Percentiles rank a stretch among this genome's conserved stretches.
phyloP scores from a whole-genome alignment of 2,329 filamentous ascomycete species.

The Aspergillus sp. region DNA sequence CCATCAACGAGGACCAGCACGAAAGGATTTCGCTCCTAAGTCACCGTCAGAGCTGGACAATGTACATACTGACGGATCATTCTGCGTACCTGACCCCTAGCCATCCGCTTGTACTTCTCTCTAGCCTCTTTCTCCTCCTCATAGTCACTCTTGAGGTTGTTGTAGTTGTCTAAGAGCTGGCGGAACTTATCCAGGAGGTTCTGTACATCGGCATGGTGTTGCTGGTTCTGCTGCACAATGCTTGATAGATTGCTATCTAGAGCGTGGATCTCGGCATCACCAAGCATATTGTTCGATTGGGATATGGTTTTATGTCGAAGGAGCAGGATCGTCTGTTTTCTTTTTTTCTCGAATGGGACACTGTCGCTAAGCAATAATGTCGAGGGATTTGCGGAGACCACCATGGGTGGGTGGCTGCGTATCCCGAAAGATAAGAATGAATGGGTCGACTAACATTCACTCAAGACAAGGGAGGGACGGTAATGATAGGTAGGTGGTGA shows the following conservation, averaged over 20 bases:
- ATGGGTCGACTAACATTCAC: not conserved
- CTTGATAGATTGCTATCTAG: constrained; percentile 17
- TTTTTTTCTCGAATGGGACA: too few species aligned
- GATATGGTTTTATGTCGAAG: not conserved
- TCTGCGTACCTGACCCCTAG: constrained; percentile 44
- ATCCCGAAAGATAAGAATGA: not conserved
- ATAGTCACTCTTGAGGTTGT: constrained; percentile 58
- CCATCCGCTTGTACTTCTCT: constrained; percentile 59
- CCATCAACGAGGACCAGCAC: constrained; percentile 64
- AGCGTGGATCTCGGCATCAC: constrained; percentile 21
- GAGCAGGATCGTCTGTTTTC: not conserved
- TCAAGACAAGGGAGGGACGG: not conserved
- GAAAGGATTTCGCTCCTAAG: constrained; percentile 57
- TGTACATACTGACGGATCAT: not conserved
- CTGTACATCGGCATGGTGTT: constrained; percentile 34
- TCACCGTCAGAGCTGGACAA: constrained; percentile 11
- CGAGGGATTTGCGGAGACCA: not conserved
- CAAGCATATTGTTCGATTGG: constrained; percentile 17
- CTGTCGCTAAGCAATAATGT: not conserved
- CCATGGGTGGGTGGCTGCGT: not conserved
- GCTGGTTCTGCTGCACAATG: constrained; percentile 25
- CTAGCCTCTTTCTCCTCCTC: constrained; percentile 58
- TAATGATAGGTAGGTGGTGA: not conserved
- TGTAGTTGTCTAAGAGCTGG: constrained; percentile 57
- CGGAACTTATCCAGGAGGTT: constrained; percentile 44